Base-by-base conservation (phyloP, 2,329 filamentous ascomycete species). In the Aspergillus fructus region DNA sequence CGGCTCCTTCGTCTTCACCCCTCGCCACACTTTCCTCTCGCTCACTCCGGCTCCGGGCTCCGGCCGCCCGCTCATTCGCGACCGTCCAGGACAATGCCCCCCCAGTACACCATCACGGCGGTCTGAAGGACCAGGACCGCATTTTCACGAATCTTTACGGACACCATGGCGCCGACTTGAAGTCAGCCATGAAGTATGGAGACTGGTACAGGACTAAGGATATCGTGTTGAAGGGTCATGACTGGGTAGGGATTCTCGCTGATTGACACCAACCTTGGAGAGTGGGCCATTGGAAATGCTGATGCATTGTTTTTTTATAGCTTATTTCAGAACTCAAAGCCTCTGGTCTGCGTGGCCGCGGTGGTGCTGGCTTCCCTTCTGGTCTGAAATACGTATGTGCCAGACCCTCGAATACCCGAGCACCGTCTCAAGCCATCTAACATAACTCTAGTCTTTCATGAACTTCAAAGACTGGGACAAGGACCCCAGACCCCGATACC, bases 131-230 rank as follows among this genome's bases (percentile, higher is more conserved):
- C 76, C 92, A 97, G 81, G 94, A 99, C 80, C 88, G 94, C 70
- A 99, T 99, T 79, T 99, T 99, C 81, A 93, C 96, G 81, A 99
- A 99, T 80, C 84, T 99, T 59, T 99, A 99, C 81, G 88, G 91
- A 71, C 91, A 94, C 74, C 91, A 91, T 79, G 92, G 91, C 52
- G 85, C 92, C 62, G 93, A 97, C 76, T 80, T 99, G 68, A 93
- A 94, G 82, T 91, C 87, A 73, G 93, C 94, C 53, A 93, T 91
- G 88, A 96, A 96, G 81, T 96, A 96, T 84, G 94, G 94, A 68
- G 94, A 97, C 78, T 99, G 94, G 94, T 87, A 99, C 82, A 96
- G 96, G 85, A 99, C 94, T 55, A 99, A 99, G 85, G 94, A 99
- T 76, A 99, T 99, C 58, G 78, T 99, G 59, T 80, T 91, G 67